phyloP scores from a whole-genome alignment of 768 basidiomycete species.

The Agaricus sinodeliciosus region DNA sequence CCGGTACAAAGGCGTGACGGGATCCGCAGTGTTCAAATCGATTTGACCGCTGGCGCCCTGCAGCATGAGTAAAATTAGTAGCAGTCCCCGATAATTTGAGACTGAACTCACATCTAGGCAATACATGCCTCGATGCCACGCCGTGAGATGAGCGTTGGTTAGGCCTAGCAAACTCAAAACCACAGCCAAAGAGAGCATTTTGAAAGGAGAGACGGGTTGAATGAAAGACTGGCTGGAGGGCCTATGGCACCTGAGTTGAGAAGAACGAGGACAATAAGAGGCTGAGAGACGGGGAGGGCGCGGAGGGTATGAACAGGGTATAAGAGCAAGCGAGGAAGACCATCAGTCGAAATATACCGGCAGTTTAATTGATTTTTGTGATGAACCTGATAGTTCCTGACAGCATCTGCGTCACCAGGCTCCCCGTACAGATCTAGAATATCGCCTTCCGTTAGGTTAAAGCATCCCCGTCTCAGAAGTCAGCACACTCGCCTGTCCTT shows the following conservation, averaged over 20 bases:
- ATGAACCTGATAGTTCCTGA: too few relatives aligned
- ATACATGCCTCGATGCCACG: slow-evolving; percentile 39
- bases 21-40: slow-evolving; percentile 31
- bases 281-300: not conserved
- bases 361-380: too few relatives aligned
- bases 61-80: not conserved
- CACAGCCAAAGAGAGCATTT: not conserved
- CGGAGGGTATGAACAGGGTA: too few relatives aligned
- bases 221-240: not conserved
- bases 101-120: slow-evolving; percentile 32
- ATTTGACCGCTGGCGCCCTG: slow-evolving; percentile 24
- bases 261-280: not conserved
- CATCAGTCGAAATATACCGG: too few relatives aligned
- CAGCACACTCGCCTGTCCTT: too few relatives aligned
- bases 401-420: too few relatives aligned
- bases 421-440: too few relatives aligned
- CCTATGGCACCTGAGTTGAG: not conserved
- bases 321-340: too few relatives aligned
- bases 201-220: slow-evolving; percentile 1
- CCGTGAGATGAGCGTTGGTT: slow-evolving; percentile 34
- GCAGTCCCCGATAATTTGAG: too few relatives aligned
- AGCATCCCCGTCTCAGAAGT: too few relatives aligned
- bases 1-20: slow-evolving; percentile 37
- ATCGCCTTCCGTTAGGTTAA: too few relatives aligned
- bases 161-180: not conserved